Base-by-base conservation (phyloP, 2,329 filamentous ascomycete genomes). In the Mollisia scopiformis region DNA sequence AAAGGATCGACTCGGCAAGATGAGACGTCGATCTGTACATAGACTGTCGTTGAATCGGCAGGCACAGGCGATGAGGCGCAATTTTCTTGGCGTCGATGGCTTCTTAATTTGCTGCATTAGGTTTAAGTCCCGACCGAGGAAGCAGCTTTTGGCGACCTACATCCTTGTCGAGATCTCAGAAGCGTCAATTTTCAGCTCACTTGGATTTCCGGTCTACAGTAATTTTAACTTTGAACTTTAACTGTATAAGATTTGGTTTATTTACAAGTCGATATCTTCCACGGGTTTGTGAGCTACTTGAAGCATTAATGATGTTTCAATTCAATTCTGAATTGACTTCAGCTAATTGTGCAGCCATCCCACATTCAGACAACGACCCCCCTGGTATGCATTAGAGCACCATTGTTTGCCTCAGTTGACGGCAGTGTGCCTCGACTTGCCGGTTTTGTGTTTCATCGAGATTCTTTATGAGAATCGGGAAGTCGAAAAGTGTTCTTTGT, bases 31-130 rank as follows among this genome's bases (percentile, higher is more conserved):
- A 46, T 47, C 53, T 39, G 21, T 23, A 37, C 51, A 16, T 41
- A 21, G 30, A 54, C 39, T 27, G 37, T 23, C 35, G 28, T 46
- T 16, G 27, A 33, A 28, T n/a, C 37, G 53, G 53, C 37, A 55
- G 37, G 37, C 53, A 10, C 3, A 55, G 39, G 43, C 53, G 53
- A 55, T 27, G 37, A 28, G 37, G 53, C 53, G 53, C 23, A 46
- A 23, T 14, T n/a, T n/a, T 6, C 53, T 55, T 55, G 53, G 53
- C 53, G 39, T 23, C 16, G 16, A 19, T n/a, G 39, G 16, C 7
- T 43, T n/a, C 16, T 21, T 10, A 37, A 37, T 11, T 37, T 37
- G 33, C 39, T 35, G 11, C n/a, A 19, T 43, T 21, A 19, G 39
- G 39, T 19, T 8, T 19, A 19, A 21, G 4, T 43, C n/a, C 39